Conservation (phyloP, 305 asterid species). For the Solanum chacoense region DNA sequence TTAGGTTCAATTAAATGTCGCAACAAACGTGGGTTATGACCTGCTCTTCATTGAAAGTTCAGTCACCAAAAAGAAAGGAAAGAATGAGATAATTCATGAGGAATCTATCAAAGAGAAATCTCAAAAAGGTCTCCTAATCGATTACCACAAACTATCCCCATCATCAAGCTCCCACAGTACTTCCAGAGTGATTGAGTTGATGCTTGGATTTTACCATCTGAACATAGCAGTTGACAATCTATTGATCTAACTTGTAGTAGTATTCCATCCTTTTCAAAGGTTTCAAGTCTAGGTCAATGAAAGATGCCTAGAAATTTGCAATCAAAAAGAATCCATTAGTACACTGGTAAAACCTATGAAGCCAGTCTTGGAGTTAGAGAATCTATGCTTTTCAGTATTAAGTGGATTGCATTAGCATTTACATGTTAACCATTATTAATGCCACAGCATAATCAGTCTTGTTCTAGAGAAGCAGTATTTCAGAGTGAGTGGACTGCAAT, state of each 20-base stretch:
- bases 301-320: slow-evolving; percentile 42
- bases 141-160: slow-evolving; percentile 20
- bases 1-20: neutral
- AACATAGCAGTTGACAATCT: slow-evolving; percentile 46
- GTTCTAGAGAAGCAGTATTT: neutral
- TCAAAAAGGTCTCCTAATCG: neutral
- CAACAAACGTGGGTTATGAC: neutral
- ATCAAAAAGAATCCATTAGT: slow-evolving; percentile 1
- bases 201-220: slow-evolving; percentile 37
- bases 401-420: neutral
- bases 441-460: neutral
- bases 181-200: neutral
- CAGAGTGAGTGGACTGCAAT: neutral
- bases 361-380: neutral
- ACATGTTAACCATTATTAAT: neutral
- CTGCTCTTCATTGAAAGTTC: neutral
- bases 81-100: neutral
- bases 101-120: neutral
- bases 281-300: slow-evolving; percentile 90
- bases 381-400: neutral
- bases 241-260: slow-evolving; percentile 74
- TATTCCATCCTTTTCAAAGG: slow-evolving; percentile 72
- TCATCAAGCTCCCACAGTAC: neutral
- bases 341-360: neutral
- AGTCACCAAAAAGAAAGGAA: neutral